Evolutionary conservation across 495 filamentous ascomycete species (phyloP), one percentile per base, ranked within the genome.

Genomic region (Beverwykella pulmonaria): DNA sequence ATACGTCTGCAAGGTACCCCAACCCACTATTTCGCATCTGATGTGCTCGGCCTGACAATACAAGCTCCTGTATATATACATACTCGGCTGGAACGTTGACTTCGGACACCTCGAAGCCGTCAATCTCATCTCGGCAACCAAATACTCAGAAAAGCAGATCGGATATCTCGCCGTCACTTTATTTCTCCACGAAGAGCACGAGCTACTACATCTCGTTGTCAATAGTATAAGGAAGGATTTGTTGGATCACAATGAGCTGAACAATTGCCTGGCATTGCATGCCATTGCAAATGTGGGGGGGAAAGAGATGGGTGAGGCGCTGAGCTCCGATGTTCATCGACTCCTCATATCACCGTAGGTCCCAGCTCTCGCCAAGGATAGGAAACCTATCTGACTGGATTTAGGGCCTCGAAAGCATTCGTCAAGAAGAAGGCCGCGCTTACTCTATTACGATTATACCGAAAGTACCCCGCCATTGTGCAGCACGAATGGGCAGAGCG

Each of bases 121-220:
- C 76, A 97, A 97, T 68, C 85, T 99, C 62, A 93, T 99, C 60
- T 97, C 93, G 5, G 93, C 92, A 23, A 92, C 82, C 70, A 98
- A 98, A 75, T 99, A 97, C 78, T 98, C 94, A 5, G 95, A 99
- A 76, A 99, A 99, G 80, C 95, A 99, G 79, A 99, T 99, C 71
- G 95, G 95, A 52, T 99, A 99, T 74, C 82, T 99, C 67, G 95
- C 94, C 7, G 94, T 99, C 72, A 99, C 95, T 2, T 82, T 99
- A 36, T 98, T 99, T 77, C 81, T 99, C 25, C 94, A 99, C 78
- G 95, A 99, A 76, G 83, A 96, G 68, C 95, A 99, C 79, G 95
- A 99, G 72, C 82, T 99, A 59, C 78, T 99, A 53, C 95, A 97
- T 76, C 78, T 99, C 64, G 95, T 98, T 23, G 92, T 99, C 59